phyloP scores from a whole-genome alignment of 2,329 filamentous ascomycete species.

The Fusarium sp. region DNA sequence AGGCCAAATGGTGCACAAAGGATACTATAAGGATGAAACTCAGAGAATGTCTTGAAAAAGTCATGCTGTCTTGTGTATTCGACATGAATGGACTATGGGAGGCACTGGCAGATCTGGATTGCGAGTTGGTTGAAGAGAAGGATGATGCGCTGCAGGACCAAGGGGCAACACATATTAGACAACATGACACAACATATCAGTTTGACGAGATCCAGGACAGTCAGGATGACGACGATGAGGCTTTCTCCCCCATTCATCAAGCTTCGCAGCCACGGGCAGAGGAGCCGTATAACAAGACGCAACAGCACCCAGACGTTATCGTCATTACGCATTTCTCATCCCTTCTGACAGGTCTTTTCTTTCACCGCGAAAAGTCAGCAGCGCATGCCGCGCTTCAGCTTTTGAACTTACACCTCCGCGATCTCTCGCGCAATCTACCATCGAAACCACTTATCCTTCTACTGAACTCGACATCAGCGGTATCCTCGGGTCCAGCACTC shows the following conservation, averaged over 20 bases:
- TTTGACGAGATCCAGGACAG: constrained; percentile 48
- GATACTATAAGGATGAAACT: constrained; percentile 38
- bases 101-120: constrained; percentile 62
- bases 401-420: constrained; percentile 59
- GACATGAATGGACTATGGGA: constrained; percentile 68
- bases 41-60: constrained; percentile 56
- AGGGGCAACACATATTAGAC: not conserved
- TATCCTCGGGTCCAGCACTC: constrained; percentile 1
- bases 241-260: constrained; percentile 17
- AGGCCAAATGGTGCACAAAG: constrained; percentile 23
- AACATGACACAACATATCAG: not conserved
- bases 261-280: not conserved
- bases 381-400: constrained; percentile 61
- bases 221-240: constrained; percentile 46
- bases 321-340: constrained; percentile 65
- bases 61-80: constrained; percentile 66
- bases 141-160: not conserved
- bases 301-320: constrained; percentile 53
- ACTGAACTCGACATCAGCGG: constrained; percentile 59
- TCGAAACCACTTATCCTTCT: constrained; percentile 62
- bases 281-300: not conserved
- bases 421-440: constrained; percentile 53
- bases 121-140: constrained; percentile 49
- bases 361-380: constrained; percentile 55
- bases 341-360: constrained; percentile 63